Conservation (phyloP, 768 basidiomycete genomes). For the Hygrophoropsis aurantiaca region DNA sequence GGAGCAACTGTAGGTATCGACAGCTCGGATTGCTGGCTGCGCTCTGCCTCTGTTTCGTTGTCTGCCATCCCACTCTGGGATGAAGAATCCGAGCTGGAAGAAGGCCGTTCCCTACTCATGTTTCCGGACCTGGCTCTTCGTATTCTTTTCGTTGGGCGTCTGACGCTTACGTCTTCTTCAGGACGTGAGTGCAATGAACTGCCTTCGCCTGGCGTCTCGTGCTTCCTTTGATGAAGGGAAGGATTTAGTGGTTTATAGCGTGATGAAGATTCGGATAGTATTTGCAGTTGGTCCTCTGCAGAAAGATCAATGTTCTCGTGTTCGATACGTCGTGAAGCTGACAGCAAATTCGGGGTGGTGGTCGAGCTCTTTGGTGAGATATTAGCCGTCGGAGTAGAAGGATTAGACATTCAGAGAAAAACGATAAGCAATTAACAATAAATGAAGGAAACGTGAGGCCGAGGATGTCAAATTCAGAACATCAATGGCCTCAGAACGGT, state of each 20-base stretch:
- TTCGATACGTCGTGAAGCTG: slow-evolving; percentile 18
- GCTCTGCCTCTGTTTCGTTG: slow-evolving; percentile 52
- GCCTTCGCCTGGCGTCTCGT: slow-evolving; percentile 13
- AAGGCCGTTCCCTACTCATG: slow-evolving; percentile 25
- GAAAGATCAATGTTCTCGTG: slow-evolving; percentile 12
- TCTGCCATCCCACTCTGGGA: slow-evolving; percentile 61
- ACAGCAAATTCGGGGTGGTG: slow-evolving; percentile 6
- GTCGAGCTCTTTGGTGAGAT: slow-evolving; percentile 14
- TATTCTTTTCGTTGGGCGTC: slow-evolving; percentile 19
- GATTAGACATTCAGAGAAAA: slow-evolving; percentile 22
- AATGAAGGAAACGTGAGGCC: slow-evolving; percentile 18
- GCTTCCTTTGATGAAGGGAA: slow-evolving; percentile 10
- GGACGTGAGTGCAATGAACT: slow-evolving; percentile 12
- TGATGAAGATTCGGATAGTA: slow-evolving; percentile 1
- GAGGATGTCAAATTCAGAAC: slow-evolving; percentile 12
- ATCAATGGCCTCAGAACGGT: slow-evolving; percentile 7
- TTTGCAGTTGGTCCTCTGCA: neutral
- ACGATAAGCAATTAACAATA: slow-evolving; percentile 21
- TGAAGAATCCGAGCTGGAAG: slow-evolving; percentile 36
- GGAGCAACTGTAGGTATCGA: slow-evolving; percentile 32
- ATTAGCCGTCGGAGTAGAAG: slow-evolving; percentile 19
- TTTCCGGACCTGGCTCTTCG: slow-evolving; percentile 7
- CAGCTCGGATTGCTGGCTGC: slow-evolving; percentile 40
- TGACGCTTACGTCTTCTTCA: slow-evolving; percentile 19
- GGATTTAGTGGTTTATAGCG: neutral